These are phyloP conservation scores for Dictyostelium intermedium DNA, from an alignment of 78 protist species.

Conservation along the genomic window DNA sequence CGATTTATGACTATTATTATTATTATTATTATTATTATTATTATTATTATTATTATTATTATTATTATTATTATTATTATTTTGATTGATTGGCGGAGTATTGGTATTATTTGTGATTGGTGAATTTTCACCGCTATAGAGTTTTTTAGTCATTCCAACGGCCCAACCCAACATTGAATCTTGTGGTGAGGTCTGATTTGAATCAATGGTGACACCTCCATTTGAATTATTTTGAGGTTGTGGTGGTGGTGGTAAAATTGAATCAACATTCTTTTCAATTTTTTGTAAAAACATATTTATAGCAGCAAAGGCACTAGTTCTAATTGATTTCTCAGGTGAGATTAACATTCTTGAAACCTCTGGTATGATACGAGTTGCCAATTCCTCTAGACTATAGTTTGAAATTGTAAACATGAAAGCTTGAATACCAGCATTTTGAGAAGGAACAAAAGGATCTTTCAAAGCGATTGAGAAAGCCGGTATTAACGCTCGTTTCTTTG, in stretches of 20 bases:
- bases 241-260: background rate
- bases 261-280: constrained; percentile 44
- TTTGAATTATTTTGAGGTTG: background rate
- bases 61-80: background rate
- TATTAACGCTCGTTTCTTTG: constrained; percentile 79
- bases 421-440: constrained; percentile 82
- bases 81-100: background rate
- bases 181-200: background rate
- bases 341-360: constrained; percentile 26
- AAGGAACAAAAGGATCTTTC: constrained; percentile 83
- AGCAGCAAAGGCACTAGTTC: constrained; percentile 50
- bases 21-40: background rate
- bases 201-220: background rate
- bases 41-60: background rate
- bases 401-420: constrained; percentile 81
- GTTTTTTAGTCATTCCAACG: constrained; percentile 44
- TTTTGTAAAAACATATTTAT: constrained; percentile 36
- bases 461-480: constrained; percentile 89
- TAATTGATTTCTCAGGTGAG: constrained; percentile 54
- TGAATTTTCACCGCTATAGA: background rate
- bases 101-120: background rate
- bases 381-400: constrained; percentile 54
- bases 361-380: constrained; percentile 74
- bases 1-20: background rate
- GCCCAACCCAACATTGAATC: constrained; percentile 73